phyloP scores from a whole-genome alignment of 441 rosid genomes.

The Isatis lusitanica region DNA sequence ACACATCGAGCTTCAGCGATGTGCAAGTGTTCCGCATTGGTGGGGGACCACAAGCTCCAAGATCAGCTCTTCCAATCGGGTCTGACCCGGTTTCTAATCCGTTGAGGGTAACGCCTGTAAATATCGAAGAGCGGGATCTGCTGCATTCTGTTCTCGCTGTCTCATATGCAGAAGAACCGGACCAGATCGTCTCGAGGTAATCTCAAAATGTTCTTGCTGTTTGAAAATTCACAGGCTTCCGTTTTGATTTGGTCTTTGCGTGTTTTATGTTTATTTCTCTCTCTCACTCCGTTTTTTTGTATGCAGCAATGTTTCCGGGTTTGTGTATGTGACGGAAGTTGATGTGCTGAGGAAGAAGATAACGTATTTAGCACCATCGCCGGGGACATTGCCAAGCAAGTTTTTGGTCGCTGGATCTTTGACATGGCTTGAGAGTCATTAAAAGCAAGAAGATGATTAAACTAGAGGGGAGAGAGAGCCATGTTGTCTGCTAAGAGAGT shows the following conservation, averaged over 20 bases:
- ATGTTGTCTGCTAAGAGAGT: conserved; percentile 1
- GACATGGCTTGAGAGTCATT: conserved; percentile 83
- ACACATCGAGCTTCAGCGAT: conserved; percentile 61
- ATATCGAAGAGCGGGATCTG: conserved; percentile 52
- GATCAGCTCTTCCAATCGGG: conserved; percentile 77
- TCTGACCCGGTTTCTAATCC: conserved; percentile 65
- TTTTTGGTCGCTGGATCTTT: conserved; percentile 69
- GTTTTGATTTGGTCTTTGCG: background rate
- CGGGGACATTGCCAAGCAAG: conserved; percentile 70
- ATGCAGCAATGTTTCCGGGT: conserved; percentile 75
- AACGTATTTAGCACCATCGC: conserved; percentile 68
- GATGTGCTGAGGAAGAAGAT: conserved; percentile 68
- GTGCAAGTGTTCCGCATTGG: conserved; percentile 74
- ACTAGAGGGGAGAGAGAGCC: conserved; percentile 10
- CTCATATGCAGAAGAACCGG: conserved; percentile 78
- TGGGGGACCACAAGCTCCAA: conserved; percentile 87
- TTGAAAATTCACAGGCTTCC: background rate
- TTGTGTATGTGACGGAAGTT: conserved; percentile 61
- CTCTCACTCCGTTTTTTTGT: background rate
- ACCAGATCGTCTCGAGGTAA: conserved; percentile 74
- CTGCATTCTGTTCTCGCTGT: conserved; percentile 80
- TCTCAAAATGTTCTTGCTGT: background rate
- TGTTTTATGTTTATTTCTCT: background rate
- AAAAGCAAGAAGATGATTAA: conserved; percentile 30
- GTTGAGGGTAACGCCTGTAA: conserved; percentile 61